These are phyloP conservation scores for Prunus fruticosa DNA, from an alignment of 306 rosid species.

Conservation along the genomic window DNA sequence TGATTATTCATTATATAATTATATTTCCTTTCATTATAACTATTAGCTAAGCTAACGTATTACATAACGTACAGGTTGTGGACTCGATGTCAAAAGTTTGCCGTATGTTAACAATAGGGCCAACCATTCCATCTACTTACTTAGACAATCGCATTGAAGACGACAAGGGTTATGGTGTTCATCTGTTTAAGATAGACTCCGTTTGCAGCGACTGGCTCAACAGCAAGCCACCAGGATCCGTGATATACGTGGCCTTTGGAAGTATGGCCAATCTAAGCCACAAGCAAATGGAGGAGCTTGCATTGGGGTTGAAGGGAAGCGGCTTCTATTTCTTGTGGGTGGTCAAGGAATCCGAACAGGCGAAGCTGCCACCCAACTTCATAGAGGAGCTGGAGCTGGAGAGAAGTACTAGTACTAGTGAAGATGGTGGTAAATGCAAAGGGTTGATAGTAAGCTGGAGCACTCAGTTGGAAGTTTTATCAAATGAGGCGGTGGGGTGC, in stretches of 20 bases:
- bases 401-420: too few species aligned
- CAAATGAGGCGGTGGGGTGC: constrained; percentile 46
- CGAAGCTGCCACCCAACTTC: constrained; percentile 27
- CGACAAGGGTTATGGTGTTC: constrained; percentile 42
- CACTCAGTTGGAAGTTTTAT: constrained; percentile 44
- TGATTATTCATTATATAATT: too few species aligned
- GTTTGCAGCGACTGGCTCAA: constrained; percentile 36
- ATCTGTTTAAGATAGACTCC: constrained; percentile 33
- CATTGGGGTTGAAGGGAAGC: constrained; percentile 32
- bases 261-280: constrained; percentile 41
- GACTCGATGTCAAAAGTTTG: constrained; percentile 53
- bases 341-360: constrained; percentile 29
- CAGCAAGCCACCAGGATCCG: constrained; percentile 38
- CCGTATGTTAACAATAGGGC: constrained; percentile 53
- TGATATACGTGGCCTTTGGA: constrained; percentile 53
- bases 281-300: constrained; percentile 52
- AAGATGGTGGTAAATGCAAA: constrained; percentile 11
- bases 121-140: constrained; percentile 50
- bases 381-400: neutral
- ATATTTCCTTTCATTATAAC: too few species aligned
- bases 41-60: too few species aligned
- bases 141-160: constrained; percentile 39
- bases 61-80: constrained; percentile 29
- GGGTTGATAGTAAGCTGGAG: constrained; percentile 51
- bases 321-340: constrained; percentile 57